These are phyloP conservation scores for Pseudopyrenochaeta lycopersici DNA, from an alignment of 2,329 filamentous ascomycete species.

Conservation along the genomic window DNA sequence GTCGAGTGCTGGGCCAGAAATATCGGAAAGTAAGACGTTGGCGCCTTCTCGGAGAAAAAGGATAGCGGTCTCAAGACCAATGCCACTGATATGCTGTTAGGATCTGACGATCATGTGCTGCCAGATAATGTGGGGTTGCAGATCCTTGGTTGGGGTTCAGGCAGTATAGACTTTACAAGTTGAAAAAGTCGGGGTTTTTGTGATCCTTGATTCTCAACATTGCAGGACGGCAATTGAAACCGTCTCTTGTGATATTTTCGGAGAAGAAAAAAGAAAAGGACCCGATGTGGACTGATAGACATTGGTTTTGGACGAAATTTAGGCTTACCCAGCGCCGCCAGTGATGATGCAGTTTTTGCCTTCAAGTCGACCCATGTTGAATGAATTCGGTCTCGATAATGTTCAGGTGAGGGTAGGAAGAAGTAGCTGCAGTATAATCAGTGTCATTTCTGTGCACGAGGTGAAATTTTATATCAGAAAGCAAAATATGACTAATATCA, in stretches of 20 bases:
- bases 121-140: not conserved
- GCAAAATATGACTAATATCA: conserved; percentile 44
- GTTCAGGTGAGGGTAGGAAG: conserved; percentile 3
- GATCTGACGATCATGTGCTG: not conserved
- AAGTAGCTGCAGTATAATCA: conserved; percentile 18
- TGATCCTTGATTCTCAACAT: not conserved
- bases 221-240: not conserved
- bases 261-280: not conserved
- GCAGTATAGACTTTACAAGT: not conserved
- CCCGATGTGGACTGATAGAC: not conserved
- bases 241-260: not conserved
- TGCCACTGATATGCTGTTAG: conserved; percentile 69
- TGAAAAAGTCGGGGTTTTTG: not conserved
- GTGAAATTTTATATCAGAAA: conserved; percentile 32
- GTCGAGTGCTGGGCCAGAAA: conserved; percentile 79
- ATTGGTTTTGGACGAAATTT: not conserved
- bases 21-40: conserved; percentile 84
- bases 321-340: conserved; percentile 80
- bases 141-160: not conserved
- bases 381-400: conserved; percentile 19
- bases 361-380: conserved; percentile 62
- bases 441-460: conserved; percentile 8
- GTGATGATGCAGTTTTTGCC: conserved; percentile 80
- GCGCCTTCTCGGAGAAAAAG: conserved; percentile 91
- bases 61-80: conserved; percentile 90